Percentiles rank a stretch among this genome's conserved stretches.
phyloP scores from a whole-genome alignment of 257 asterid species.

The Handroanthus guayacan region DNA sequence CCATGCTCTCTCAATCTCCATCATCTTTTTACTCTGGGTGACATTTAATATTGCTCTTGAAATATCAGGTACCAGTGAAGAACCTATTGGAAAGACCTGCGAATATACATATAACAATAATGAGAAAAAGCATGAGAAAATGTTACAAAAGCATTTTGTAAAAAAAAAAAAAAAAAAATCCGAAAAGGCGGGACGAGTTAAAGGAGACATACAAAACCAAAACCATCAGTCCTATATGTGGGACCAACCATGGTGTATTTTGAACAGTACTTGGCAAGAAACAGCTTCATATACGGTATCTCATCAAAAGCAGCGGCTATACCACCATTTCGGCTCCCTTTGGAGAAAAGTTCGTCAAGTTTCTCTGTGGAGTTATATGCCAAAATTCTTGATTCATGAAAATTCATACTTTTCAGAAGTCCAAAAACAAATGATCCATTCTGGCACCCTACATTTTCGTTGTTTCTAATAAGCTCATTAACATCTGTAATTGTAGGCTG shows the following conservation, averaged over 20 bases:
- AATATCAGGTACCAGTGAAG: conserved; percentile 48
- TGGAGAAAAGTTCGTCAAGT: conserved; percentile 36
- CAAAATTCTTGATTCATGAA: conserved; percentile 32
- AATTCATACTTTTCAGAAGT: conserved; percentile 26
- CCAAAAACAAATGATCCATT: conserved; percentile 44
- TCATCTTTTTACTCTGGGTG: conserved; percentile 41
- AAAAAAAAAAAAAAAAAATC: conserved; percentile 34
- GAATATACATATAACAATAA: conserved; percentile 14
- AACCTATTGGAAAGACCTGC: conserved; percentile 58
- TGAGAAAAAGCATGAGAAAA: background rate
- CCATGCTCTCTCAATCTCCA: conserved; percentile 32
- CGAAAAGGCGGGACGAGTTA: background rate
- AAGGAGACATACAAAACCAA: conserved; percentile 56
- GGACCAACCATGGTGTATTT: conserved; percentile 52
- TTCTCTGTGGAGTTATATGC: conserved; percentile 19
- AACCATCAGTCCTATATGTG: conserved; percentile 50
- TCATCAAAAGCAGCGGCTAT: conserved; percentile 53
- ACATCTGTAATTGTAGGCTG: conserved; percentile 43
- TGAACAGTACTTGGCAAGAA: conserved; percentile 45
- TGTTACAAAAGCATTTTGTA: background rate
- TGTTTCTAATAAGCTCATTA: conserved; percentile 32
- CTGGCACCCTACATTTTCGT: conserved; percentile 40
- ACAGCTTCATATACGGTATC: conserved; percentile 49
- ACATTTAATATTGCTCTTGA: conserved; percentile 55
- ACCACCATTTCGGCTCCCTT: conserved; percentile 45